A percentile compares a stretch with the other conserved stretches of the same genome.
Evolutionary conservation across 768 basidiomycete genomes (phyloP).

Genomic region (Coprinopsis cinerea): DNA sequence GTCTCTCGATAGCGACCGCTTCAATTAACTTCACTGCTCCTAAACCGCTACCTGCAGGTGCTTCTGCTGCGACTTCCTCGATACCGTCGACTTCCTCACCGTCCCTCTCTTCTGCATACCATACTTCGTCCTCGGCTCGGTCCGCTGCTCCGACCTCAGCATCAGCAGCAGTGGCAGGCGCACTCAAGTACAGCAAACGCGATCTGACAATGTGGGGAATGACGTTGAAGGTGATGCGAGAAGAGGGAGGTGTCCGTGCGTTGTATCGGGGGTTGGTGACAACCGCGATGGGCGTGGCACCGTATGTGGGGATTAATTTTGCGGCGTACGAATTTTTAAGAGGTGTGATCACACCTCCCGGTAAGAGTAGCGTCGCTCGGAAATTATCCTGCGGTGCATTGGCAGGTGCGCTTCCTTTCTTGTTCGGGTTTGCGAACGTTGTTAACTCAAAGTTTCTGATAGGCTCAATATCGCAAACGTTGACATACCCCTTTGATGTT

Average conservation of each 20-base stretch:
- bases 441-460: slow-evolving; percentile 8
- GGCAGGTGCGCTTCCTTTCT: slow-evolving; percentile 48
- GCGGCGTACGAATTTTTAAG: slow-evolving; percentile 86
- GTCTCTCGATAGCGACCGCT: slow-evolving; percentile 92
- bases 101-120: slow-evolving; percentile 46
- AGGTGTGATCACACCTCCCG: slow-evolving; percentile 75
- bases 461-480: slow-evolving; percentile 89
- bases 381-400: slow-evolving; percentile 85
- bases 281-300: slow-evolving; percentile 86
- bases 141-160: slow-evolving; percentile 16
- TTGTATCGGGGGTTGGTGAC: slow-evolving; percentile 83
- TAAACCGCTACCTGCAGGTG: slow-evolving; percentile 19
- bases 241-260: slow-evolving; percentile 86
- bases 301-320: slow-evolving; percentile 88
- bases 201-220: slow-evolving; percentile 81
- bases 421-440: slow-evolving; percentile 3
- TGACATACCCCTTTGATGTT: slow-evolving; percentile 96
- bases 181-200: slow-evolving; percentile 32
- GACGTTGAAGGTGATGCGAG: slow-evolving; percentile 83
- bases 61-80: slow-evolving; percentile 20
- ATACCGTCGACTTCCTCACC: slow-evolving; percentile 20
- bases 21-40: slow-evolving; percentile 33
- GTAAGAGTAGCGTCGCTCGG: slow-evolving; percentile 56
- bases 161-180: slow-evolving; percentile 17
- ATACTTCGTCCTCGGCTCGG: slow-evolving; percentile 39